phyloP scores from a whole-genome alignment of 306 rosid genomes.

The Spatholobus suberectus region DNA sequence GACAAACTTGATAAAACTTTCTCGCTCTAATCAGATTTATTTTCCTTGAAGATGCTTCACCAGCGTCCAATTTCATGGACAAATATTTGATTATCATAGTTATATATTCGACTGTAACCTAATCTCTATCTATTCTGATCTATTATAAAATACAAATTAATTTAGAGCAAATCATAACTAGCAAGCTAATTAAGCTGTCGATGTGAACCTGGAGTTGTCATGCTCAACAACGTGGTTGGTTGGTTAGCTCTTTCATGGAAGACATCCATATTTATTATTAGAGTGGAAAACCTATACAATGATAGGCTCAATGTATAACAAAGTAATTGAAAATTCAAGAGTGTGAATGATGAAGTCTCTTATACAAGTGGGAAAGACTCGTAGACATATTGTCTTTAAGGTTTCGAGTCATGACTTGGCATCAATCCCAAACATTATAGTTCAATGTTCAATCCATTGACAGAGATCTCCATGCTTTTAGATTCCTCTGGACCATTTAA shows the following conservation, averaged over 20 bases:
- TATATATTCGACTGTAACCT: background rate
- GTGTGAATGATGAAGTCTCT: background rate
- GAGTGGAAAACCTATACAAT: conserved; percentile 21
- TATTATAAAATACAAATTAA: background rate
- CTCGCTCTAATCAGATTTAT: background rate
- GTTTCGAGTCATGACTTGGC: background rate
- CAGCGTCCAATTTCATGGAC: conserved; percentile 18
- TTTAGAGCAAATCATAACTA: conserved; percentile 31
- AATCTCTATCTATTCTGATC: conserved; percentile 1
- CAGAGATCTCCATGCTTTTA: background rate
- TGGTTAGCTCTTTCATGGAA: conserved; percentile 27
- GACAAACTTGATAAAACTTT: too few species aligned
- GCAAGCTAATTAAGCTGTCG: conserved; percentile 40
- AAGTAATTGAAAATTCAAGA: conserved; percentile 20
- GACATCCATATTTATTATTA: conserved; percentile 43
- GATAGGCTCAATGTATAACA: conserved; percentile 30
- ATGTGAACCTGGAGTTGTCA: conserved; percentile 42
- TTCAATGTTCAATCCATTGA: background rate
- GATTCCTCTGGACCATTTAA: conserved; percentile 9
- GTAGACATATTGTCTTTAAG: background rate
- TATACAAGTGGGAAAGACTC: background rate
- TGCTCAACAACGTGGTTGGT: conserved; percentile 45
- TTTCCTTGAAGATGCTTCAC: conserved; percentile 14
- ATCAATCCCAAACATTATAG: conserved; percentile 2
- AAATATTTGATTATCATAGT: background rate